Evolutionary conservation across 176 grass and related monocot species (phyloP), one percentile per base, ranked within the genome.

Genomic region (Luzula sylvatica): DNA sequence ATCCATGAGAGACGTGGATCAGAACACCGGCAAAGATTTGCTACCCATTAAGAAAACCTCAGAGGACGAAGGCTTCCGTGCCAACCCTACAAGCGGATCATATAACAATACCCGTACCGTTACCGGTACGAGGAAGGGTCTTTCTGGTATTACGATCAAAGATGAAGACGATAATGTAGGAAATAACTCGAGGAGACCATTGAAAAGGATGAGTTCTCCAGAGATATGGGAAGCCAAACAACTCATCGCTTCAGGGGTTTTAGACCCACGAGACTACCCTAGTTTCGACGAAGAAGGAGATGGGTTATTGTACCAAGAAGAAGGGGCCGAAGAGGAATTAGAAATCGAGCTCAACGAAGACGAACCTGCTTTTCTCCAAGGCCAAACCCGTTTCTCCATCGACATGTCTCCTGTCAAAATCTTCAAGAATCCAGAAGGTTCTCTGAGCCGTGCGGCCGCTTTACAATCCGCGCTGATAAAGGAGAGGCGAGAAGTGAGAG

Each of bases 331-430:
- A 65, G 80, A 85, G 61, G 89, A 95, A 72, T 56, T 85, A 14
- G 83, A 95, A 56, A 85, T 95, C 8, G 83, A 95, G 45, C 80
- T 95, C 24, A 95, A 88, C 53, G 83, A 95, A 56, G 83, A 95
- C 75, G 83, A 95, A 50, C 89, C 89, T 19, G 73, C 80, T 3
- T 95, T 95, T 78, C 81, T 95, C 69, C 80, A 84, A 41, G 89
- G 89, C 15, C 83, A 88, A 52, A 88, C 73, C 58, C 59, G 80
- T 46, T 88, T 75, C 65, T 95, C 80, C 7, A 76, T 88, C 44
- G 89, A 95, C 55, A 85, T 88, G 80, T 88, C 89, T 30, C 89
- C 83, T 22, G 83, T 95, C 38, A 95, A 88, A 78, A 95, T 88
- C 68, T 95, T 81, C 38, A 95, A 82, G 80, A 95, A 95, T 65